Percentiles rank a stretch among this genome's conserved stretches.
These are phyloP conservation scores for Pilasporangium apinafurcum DNA, from an alignment of 352 stramenopile genomes.

Conservation along the genomic window DNA sequence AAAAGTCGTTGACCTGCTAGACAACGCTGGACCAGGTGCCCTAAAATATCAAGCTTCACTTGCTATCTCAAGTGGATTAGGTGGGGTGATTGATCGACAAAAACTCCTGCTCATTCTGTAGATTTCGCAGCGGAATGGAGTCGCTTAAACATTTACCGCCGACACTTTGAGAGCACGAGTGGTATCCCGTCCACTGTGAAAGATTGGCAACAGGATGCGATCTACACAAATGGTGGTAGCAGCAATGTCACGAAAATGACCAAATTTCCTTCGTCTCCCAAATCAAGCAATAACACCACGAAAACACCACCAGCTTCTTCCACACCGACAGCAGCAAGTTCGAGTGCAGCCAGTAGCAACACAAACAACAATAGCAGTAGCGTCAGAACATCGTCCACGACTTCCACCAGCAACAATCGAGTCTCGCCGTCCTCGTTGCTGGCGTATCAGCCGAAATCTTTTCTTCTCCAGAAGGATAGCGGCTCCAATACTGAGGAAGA, in stretches of 20 bases:
- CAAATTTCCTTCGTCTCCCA: not conserved
- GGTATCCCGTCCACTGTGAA: constrained; percentile 48
- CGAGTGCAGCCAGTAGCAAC: no score
- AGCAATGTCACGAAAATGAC: constrained; percentile 3
- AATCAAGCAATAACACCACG: no score
- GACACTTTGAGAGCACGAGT: constrained; percentile 74
- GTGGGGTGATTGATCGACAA: no score
- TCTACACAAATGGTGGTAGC: no score
- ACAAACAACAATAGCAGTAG: no score
- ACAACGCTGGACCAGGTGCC: constrained; percentile 58
- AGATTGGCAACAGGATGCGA: no score
- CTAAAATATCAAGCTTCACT: no score
- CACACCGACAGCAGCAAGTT: no score
- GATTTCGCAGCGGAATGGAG: constrained; percentile 69
- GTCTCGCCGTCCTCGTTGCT: constrained; percentile 35
- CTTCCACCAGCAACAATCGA: constrained; percentile 7
- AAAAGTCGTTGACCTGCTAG: constrained; percentile 58
- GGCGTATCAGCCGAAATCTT: constrained; percentile 73
- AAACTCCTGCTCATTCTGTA: no score
- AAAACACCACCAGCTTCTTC: no score
- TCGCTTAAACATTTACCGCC: constrained; percentile 68
- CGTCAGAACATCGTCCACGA: not conserved
- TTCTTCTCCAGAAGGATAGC: constrained; percentile 56
- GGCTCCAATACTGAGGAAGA: constrained; percentile 38
- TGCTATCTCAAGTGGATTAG: no score